Percentiles rank a stretch among this genome's conserved stretches.
Evolutionary conservation across 345 rosid genomes (phyloP).

Genomic region (Leavenworthia alabamica): DNA sequence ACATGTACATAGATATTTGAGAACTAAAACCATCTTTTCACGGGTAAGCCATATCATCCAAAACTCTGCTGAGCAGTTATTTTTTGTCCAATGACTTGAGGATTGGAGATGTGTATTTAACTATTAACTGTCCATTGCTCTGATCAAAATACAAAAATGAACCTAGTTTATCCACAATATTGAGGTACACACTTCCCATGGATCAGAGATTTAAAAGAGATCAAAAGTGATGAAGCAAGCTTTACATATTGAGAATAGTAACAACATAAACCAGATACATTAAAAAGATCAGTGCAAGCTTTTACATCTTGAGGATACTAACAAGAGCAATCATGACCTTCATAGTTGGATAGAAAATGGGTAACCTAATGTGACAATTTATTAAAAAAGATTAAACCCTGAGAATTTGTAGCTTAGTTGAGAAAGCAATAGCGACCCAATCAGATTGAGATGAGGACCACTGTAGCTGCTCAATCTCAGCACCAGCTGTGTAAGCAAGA

Average conservation of each 20-base stretch:
- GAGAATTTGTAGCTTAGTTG: constrained; percentile 88
- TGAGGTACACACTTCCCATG: background rate
- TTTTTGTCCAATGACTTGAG: too few species aligned
- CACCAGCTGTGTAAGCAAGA: too few species aligned
- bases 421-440: constrained; percentile 97
- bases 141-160: background rate
- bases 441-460: constrained; percentile 99
- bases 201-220: background rate
- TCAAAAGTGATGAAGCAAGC: background rate
- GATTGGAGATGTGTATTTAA: too few species aligned
- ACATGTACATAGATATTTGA: too few species aligned
- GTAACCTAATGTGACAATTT: too few species aligned
- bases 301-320: constrained; percentile 23
- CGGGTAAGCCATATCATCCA: too few species aligned
- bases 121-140: background rate
- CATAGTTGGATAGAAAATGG: background rate
- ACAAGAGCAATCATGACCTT: too few species aligned
- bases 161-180: background rate
- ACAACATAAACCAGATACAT: constrained; percentile 11
- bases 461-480: constrained; percentile 93
- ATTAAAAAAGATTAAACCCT: constrained; percentile 63
- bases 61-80: too few species aligned
- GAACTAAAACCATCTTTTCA: too few species aligned
- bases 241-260: constrained; percentile 1
- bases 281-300: constrained; percentile 13